A percentile compares a stretch with the other conserved stretches of the same genome.
Conservation (phyloP, 2,329 filamentous ascomycete genomes). For the Aspergillus viridinutans region DNA sequence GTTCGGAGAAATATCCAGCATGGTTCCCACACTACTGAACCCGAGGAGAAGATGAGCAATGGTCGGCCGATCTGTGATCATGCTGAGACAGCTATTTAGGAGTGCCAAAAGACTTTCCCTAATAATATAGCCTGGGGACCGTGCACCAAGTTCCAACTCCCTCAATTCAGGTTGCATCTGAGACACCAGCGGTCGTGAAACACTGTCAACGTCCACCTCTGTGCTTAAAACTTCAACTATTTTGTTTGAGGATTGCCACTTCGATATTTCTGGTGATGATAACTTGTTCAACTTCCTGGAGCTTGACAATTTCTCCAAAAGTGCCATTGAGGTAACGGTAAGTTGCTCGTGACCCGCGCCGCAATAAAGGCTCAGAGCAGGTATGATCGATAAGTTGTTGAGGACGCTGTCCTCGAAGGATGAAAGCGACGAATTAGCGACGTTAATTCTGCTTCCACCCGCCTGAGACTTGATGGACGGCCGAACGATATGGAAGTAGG, state of each 20-base stretch:
- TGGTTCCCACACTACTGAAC: constrained; percentile 71
- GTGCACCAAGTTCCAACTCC: constrained; percentile 67
- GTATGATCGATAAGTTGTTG: constrained; percentile 71
- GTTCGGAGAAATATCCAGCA: constrained; percentile 63
- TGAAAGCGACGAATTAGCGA: constrained; percentile 72
- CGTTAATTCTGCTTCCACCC: constrained; percentile 54
- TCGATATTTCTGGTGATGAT: constrained; percentile 58
- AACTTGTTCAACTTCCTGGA: constrained; percentile 75
- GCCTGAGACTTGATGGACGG: constrained; percentile 68
- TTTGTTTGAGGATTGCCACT: constrained; percentile 68
- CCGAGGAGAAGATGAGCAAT: constrained; percentile 89
- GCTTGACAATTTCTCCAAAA: constrained; percentile 81
- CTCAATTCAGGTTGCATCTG: constrained; percentile 63
- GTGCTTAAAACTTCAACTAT: constrained; percentile 84
- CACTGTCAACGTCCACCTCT: constrained; percentile 73
- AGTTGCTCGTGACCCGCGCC: constrained; percentile 77
- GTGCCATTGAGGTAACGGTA: constrained; percentile 71
- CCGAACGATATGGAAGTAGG: constrained; percentile 83
- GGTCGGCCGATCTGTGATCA: constrained; percentile 71
- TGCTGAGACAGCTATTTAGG: constrained; percentile 71
- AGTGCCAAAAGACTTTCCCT: constrained; percentile 85
- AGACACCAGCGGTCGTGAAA: constrained; percentile 66
- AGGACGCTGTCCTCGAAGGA: constrained; percentile 90
- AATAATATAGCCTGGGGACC: constrained; percentile 70
- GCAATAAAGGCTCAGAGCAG: constrained; percentile 81